Base-by-base conservation (phyloP, 495 filamentous ascomycete genomes). In the Thozetella sp. region DNA sequence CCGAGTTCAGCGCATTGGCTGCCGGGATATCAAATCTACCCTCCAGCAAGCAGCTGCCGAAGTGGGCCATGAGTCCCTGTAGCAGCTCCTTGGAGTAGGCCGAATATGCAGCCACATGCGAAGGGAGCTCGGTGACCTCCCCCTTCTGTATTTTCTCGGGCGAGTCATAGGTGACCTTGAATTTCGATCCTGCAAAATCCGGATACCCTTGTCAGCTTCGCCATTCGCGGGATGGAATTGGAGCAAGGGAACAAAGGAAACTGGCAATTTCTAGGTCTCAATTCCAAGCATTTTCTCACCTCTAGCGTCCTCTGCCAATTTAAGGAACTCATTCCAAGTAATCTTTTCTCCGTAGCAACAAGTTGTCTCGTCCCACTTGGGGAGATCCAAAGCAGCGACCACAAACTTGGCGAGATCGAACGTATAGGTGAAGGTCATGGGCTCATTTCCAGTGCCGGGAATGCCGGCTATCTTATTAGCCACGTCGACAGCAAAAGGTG, bases 341-440 rank as follows among this genome's bases (percentile, higher is more conserved):
- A 74, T 59, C 56, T 75, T 70, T 56, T 82, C 79, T 1, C 79
- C 79, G 37, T 54, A 54, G 13, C 6, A 77, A 70, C 25, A 80
- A 52, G 11, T 76, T 59, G 52, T 67, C 78, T 37, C 69, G 4
- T 74, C 70, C 80, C 80, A 83, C 45, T 76, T 67, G 23, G 72
- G 63, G 11, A 77, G 59, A 19, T 75, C 74, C 12, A 84, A 65
- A n/a, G 64, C 53, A 24, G 73, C 70, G 27, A 71, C 69, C 25
- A 83, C 64, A 55, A 80, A 81, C 26, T 63, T 70, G 4, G 72
- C 81, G 67, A 82, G 69, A 59, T 84, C 81, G 25, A 69, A 74
- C 2, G 76, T 76, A 54, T 83, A 76, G 10, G 79, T 83, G 67
- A 83, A 78, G 57, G 75, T 66, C 22, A 84, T 71, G 17, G 59